phyloP scores from a whole-genome alignment of 805 yeast species.

The Candida mattraensis region DNA sequence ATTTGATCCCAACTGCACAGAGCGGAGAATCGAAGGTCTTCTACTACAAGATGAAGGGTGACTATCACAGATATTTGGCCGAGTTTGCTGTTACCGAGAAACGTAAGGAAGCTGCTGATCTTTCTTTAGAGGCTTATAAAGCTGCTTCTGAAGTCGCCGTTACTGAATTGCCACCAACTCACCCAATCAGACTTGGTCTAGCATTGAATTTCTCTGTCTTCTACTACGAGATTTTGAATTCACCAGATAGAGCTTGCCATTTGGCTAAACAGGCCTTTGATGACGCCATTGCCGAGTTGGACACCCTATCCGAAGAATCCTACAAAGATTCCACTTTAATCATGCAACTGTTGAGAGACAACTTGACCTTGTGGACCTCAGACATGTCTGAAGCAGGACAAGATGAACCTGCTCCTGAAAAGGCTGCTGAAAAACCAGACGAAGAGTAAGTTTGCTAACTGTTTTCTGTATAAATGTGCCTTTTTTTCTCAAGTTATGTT shows the following conservation, averaged over 20 bases:
- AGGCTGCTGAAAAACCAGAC: slow-evolving; percentile 32
- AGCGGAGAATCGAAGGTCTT: slow-evolving; percentile 98
- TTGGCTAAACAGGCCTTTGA: slow-evolving; percentile 98
- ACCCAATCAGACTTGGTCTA: slow-evolving; percentile 96
- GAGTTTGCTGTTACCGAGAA: slow-evolving; percentile 92
- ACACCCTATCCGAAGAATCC: slow-evolving; percentile 95
- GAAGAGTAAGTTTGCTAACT: slow-evolving; percentile 28
- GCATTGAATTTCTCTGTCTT: slow-evolving; percentile 97
- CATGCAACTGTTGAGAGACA: slow-evolving; percentile 98
- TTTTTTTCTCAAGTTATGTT: slow-evolving; percentile 17
- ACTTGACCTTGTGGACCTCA: slow-evolving; percentile 96
- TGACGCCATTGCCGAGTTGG: slow-evolving; percentile 98
- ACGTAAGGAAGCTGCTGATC: slow-evolving; percentile 89
- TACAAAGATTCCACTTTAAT: slow-evolving; percentile 98
- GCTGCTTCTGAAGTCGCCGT: slow-evolving; percentile 96
- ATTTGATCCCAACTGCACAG: slow-evolving; percentile 90
- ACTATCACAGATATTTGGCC: slow-evolving; percentile 97
- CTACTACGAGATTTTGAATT: slow-evolving; percentile 96
- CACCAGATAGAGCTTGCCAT: slow-evolving; percentile 98
- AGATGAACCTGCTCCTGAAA: slow-evolving; percentile 48
- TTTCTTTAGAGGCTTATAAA: slow-evolving; percentile 91
- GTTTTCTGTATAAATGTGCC: slow-evolving; percentile 26
- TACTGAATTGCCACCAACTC: slow-evolving; percentile 96
- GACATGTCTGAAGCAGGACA: slow-evolving; percentile 85
- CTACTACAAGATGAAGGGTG: slow-evolving; percentile 99